These are phyloP conservation scores for Tetragonia tetragonoides DNA, from an alignment of 148 eudicot genomes.

Conservation along the genomic window DNA sequence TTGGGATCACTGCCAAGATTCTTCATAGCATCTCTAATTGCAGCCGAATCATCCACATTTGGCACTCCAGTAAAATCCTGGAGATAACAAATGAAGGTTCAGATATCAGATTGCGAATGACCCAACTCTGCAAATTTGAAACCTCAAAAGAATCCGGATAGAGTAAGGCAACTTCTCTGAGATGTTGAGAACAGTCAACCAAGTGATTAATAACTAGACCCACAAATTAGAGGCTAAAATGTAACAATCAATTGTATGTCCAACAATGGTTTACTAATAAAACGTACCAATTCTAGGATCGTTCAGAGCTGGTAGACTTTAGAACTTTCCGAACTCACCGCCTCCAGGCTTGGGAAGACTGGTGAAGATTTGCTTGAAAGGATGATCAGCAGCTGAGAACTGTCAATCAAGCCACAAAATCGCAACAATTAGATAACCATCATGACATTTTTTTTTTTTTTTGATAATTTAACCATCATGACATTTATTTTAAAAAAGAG, in stretches of 20 bases:
- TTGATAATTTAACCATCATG: background rate
- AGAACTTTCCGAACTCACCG: conserved; percentile 94
- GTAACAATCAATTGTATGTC: background rate
- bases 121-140: background rate
- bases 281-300: conserved; percentile 85
- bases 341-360: conserved; percentile 89
- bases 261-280: background rate
- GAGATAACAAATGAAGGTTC: conserved; percentile 7
- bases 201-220: too few relatives aligned
- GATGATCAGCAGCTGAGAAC: conserved; percentile 73
- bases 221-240: too few relatives aligned
- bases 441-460: background rate
- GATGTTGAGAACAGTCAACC: background rate
- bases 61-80: conserved; percentile 98
- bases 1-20: conserved; percentile 72
- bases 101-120: conserved; percentile 3
- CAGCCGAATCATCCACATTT: conserved; percentile 94
- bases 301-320: conserved; percentile 89
- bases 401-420: background rate
- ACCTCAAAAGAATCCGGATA: conserved; percentile 21
- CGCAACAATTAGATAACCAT: background rate
- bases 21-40: conserved; percentile 92
- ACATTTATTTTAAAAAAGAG: background rate
- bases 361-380: conserved; percentile 79
- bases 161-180: conserved; percentile 88